A percentile compares a stretch with the other conserved stretches of the same genome.
Conservation (phyloP, 257 asterid genomes). For the Cinchona pubescens region DNA sequence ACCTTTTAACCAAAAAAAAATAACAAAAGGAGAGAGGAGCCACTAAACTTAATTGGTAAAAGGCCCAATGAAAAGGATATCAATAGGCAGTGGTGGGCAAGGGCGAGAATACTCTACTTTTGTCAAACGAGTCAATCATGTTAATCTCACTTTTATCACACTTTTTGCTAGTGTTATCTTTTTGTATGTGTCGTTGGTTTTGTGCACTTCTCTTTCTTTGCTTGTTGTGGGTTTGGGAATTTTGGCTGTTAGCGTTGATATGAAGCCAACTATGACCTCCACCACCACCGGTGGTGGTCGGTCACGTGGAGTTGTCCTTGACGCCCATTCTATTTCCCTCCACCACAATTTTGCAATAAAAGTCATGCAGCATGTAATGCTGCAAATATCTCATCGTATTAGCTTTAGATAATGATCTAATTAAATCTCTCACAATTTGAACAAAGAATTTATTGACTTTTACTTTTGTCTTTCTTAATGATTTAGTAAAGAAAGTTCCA, state of each 20-base stretch:
- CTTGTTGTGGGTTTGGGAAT: constrained; percentile 21
- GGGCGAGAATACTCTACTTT: constrained; percentile 28
- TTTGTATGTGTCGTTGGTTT: constrained; percentile 24
- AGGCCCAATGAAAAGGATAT: background rate
- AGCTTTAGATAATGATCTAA: background rate
- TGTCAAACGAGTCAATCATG: constrained; percentile 59
- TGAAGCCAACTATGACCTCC: constrained; percentile 81
- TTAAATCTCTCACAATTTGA: no score
- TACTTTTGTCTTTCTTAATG: no score
- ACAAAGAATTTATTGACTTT: no score
- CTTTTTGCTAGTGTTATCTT: constrained; percentile 37
- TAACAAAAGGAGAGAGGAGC: background rate
- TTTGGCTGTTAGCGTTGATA: constrained; percentile 89
- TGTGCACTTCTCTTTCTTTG: constrained; percentile 23
- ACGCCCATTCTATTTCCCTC: background rate
- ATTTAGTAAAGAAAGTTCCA: no score
- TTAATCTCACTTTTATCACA: constrained; percentile 31
- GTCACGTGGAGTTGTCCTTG: background rate
- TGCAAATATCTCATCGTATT: background rate
- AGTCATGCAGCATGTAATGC: background rate
- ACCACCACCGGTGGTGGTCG: constrained; percentile 28
- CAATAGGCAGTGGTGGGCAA: constrained; percentile 22
- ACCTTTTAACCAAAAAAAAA: no score
- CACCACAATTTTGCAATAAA: background rate
- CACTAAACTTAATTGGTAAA: constrained; percentile 23